These are phyloP conservation scores for Umbelopsis sp. DNA, from an alignment of 192 early-diverging fungal genomes.

Conservation along the genomic window DNA sequence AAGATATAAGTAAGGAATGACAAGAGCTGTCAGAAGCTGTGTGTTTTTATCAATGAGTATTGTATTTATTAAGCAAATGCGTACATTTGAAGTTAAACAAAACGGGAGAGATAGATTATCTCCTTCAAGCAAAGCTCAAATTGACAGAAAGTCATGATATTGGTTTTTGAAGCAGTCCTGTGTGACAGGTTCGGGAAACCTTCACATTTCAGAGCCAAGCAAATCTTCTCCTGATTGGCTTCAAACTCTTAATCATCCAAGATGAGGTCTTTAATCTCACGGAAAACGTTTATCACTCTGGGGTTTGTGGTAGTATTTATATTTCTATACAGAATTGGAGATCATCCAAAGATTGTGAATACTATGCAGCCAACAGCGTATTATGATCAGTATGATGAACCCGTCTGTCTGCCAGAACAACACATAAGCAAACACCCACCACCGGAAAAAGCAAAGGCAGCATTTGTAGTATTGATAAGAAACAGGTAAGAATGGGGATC, in stretches of 20 bases:
- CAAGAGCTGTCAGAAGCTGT: too few species aligned
- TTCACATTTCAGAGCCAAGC: too few species aligned
- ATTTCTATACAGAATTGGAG: constrained; percentile 34
- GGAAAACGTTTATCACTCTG: constrained; percentile 33
- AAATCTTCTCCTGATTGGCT: background rate
- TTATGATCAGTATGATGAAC: constrained; percentile 40
- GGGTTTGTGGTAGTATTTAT: constrained; percentile 28
- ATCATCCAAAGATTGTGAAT: constrained; percentile 25
- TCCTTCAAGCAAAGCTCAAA: too few species aligned
- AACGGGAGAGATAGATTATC: too few species aligned
- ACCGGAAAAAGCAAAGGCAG: constrained; percentile 49
- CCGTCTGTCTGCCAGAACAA: constrained; percentile 34
- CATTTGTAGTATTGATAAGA: constrained; percentile 64
- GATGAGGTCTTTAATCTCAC: constrained; percentile 25
- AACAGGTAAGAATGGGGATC: constrained; percentile 45
- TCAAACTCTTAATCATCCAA: background rate
- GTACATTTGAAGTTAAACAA: too few species aligned
- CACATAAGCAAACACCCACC: constrained; percentile 32
- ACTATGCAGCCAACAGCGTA: constrained; percentile 36
- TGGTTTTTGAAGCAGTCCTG: too few species aligned
- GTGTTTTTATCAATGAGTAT: too few species aligned
- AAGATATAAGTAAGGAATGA: too few species aligned
- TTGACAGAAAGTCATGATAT: too few species aligned
- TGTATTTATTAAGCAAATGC: too few species aligned
- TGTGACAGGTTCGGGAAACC: too few species aligned